These are phyloP conservation scores for Penicillium dipodomyicola DNA, from an alignment of 495 filamentous ascomycete species.

Conservation along the genomic window DNA sequence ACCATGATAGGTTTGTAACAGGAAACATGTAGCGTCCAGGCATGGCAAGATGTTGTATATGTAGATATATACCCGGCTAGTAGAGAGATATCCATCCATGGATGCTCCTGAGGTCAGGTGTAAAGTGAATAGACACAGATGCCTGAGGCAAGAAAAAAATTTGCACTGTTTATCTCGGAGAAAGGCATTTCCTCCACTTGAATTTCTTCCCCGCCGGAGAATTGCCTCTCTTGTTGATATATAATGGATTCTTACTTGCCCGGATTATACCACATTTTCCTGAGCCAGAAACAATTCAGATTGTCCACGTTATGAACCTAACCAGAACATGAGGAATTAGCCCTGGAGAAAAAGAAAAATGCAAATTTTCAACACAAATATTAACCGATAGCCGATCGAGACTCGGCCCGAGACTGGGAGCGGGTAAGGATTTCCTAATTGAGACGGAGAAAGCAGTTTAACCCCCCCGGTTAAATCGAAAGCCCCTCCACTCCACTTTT, in stretches of 20 bases:
- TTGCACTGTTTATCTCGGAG: conserved; percentile 14
- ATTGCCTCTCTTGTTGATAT: conserved; percentile 29
- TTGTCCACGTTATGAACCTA: not conserved
- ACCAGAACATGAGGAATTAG: not conserved
- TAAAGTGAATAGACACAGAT: not conserved
- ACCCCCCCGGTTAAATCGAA: conserved; percentile 30
- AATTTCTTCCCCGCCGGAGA: conserved; percentile 35
- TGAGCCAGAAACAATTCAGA: not conserved
- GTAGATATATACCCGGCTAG: too few relatives aligned
- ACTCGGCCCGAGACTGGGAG: conserved; percentile 18
- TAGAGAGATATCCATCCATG: too few relatives aligned
- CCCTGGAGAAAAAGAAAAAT: not conserved
- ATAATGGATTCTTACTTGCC: not conserved
- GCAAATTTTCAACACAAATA: not conserved
- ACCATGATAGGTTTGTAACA: not conserved
- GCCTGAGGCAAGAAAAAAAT: not conserved
- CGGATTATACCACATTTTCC: not conserved
- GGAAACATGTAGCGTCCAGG: not conserved
- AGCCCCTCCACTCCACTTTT: conserved; percentile 27
- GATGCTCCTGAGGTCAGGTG: not conserved
- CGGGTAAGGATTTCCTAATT: conserved; percentile 15
- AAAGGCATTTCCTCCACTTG: conserved; percentile 24
- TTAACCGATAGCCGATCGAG: conserved; percentile 30
- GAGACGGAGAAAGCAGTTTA: conserved; percentile 10
- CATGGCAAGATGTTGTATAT: too few relatives aligned